Percentiles rank a stretch among this genome's conserved stretches.
Evolutionary conservation across 1,139 yeast species (phyloP).

Genomic region (Magnusiomyces fungicola): DNA sequence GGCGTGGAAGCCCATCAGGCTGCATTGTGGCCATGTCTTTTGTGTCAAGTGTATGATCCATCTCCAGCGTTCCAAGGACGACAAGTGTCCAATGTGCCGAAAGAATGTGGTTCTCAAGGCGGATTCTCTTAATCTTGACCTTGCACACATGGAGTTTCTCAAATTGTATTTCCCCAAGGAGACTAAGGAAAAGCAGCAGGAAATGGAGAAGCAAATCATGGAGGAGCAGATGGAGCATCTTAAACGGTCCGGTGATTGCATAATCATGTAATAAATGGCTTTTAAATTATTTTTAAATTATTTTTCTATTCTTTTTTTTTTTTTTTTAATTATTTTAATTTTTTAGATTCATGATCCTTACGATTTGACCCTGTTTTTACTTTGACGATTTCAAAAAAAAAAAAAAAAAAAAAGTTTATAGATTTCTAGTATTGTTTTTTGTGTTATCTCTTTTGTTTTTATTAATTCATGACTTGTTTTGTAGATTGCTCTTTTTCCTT

Average conservation of each 20-base stretch:
- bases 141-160: constrained; percentile 46
- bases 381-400: too few relatives aligned
- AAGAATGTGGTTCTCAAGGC: constrained; percentile 49
- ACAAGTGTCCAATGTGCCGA: constrained; percentile 64
- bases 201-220: constrained; percentile 49
- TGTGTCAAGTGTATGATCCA: constrained; percentile 67
- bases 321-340: too few relatives aligned
- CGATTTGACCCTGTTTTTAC: too few relatives aligned
- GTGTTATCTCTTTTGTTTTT: too few relatives aligned
- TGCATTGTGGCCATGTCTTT: constrained; percentile 58
- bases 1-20: constrained; percentile 62
- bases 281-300: too few relatives aligned
- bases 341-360: not conserved
- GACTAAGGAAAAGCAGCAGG: constrained; percentile 52
- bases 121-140: constrained; percentile 53
- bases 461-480: too few relatives aligned
- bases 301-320: too few relatives aligned
- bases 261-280: not conserved
- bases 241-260: constrained; percentile 5
- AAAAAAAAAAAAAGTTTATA: too few relatives aligned
- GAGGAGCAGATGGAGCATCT: constrained; percentile 32
- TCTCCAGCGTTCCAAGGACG: constrained; percentile 49
- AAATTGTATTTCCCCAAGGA: constrained; percentile 59
- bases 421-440: too few relatives aligned
- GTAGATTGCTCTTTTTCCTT: too few relatives aligned